Percentiles rank a stretch among this genome's conserved stretches.
Evolutionary conservation across 345 rosid species (phyloP).

Genomic region (Syzygium oleosum): DNA sequence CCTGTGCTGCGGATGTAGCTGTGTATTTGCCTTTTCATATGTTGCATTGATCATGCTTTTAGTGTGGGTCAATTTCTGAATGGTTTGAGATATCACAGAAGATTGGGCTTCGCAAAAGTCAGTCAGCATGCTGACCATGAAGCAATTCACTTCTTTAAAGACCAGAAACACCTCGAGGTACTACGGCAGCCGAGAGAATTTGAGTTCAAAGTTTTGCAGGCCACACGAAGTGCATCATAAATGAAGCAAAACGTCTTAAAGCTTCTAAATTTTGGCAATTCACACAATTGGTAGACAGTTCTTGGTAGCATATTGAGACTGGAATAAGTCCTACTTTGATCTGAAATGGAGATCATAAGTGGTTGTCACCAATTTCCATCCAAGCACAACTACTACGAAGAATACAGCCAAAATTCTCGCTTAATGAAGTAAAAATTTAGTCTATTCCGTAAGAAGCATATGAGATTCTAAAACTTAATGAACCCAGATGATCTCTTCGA

Average conservation of each 20-base stretch:
- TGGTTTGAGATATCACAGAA: background rate
- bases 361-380: background rate
- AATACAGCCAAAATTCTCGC: background rate
- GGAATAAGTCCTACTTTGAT: background rate
- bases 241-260: background rate
- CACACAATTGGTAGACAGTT: background rate
- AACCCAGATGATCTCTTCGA: fast-evolving
- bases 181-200: background rate
- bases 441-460: background rate
- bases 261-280: fast-evolving
- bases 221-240: background rate
- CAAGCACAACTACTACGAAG: background rate
- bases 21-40: background rate
- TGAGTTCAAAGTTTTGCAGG: background rate
- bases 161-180: background rate
- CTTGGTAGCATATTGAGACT: fast-evolving
- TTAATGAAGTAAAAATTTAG: background rate
- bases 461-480: background rate
- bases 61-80: background rate
- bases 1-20: background rate
- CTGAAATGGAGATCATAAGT: background rate
- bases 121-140: background rate
- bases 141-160: background rate
- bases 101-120: background rate
- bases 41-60: background rate